phyloP scores from a whole-genome alignment of 805 yeast genomes.

The Scheffersomyces ergatensis region DNA sequence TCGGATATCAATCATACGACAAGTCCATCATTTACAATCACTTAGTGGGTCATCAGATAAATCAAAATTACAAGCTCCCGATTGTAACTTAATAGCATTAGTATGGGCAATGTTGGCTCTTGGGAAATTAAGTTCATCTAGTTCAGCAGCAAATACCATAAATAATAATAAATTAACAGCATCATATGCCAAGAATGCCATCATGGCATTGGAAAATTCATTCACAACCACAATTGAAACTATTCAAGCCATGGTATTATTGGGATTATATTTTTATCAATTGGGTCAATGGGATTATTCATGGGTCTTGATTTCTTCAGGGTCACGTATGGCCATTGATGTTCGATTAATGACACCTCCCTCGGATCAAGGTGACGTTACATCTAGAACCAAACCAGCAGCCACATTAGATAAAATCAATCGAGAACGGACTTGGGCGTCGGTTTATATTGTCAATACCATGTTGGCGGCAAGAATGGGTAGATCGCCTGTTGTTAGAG shows the following conservation, averaged over 20 bases:
- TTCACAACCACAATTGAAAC: constrained; percentile 19
- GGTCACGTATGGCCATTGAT: constrained; percentile 22
- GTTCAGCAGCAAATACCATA: neutral
- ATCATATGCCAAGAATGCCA: constrained; percentile 15
- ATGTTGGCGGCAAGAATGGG: constrained; percentile 21
- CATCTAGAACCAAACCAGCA: constrained; percentile 1
- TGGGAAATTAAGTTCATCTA: constrained; percentile 9
- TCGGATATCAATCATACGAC: constrained; percentile 14
- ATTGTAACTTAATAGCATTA: constrained; percentile 16
- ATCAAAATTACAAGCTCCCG: constrained; percentile 4
- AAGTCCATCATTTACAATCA: constrained; percentile 8
- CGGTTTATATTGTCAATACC: constrained; percentile 18
- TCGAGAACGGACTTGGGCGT: constrained; percentile 23
- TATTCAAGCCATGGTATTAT: constrained; percentile 17
- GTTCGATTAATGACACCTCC: constrained; percentile 16
- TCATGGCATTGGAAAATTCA: constrained; percentile 18
- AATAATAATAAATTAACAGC: constrained; percentile 4
- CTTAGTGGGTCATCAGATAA: neutral
- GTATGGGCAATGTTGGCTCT: constrained; percentile 20
- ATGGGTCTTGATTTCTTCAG: constrained; percentile 20
- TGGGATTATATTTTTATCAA: constrained; percentile 18
- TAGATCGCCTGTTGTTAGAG: constrained; percentile 18
- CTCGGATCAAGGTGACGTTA: neutral
- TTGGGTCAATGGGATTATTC: constrained; percentile 23
- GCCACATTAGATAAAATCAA: constrained; percentile 11